phyloP scores from a whole-genome alignment of 2,329 filamentous ascomycete genomes.

The Exserohilum rostratum region DNA sequence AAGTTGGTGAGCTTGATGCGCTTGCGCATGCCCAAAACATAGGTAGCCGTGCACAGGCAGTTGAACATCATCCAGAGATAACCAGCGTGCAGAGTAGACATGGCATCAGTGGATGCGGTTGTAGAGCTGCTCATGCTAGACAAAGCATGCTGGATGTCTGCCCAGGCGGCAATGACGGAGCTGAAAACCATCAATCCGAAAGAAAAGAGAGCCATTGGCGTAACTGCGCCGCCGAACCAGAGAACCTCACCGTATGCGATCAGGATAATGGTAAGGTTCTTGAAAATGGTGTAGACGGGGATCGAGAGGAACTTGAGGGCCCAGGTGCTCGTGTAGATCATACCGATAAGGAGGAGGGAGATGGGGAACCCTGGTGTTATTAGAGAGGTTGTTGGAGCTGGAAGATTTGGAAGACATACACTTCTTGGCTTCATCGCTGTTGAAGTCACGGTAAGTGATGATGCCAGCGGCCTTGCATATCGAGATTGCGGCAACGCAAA shows the following conservation, averaged over 20 bases:
- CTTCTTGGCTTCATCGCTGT: conserved; percentile 85
- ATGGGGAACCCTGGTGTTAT: conserved; percentile 82
- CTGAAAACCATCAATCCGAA: conserved; percentile 97
- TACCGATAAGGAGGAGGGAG: conserved; percentile 91
- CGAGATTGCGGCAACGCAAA: conserved; percentile 85
- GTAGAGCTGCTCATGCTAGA: conserved; percentile 61
- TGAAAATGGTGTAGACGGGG: conserved; percentile 99
- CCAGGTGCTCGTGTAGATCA: conserved; percentile 98
- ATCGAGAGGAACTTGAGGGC: conserved; percentile 96
- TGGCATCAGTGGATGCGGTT: conserved; percentile 70
- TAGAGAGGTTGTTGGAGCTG: conserved; percentile 6
- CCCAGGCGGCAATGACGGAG: conserved; percentile 94
- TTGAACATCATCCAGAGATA: conserved; percentile 99
- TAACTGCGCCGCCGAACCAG: conserved; percentile 95
- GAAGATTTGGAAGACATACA: conserved; percentile 64
- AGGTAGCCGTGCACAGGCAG: conserved; percentile 90
- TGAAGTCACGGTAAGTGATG: conserved; percentile 85
- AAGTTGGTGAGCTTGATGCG: conserved; percentile 99
- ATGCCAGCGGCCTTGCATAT: conserved; percentile 79
- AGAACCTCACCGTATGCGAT: conserved; percentile 98
- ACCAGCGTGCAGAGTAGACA: conserved; percentile 90
- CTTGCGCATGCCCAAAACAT: conserved; percentile 93
- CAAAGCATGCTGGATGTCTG: conserved; percentile 88
- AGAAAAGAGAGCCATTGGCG: conserved; percentile 83
- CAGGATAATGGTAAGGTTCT: conserved; percentile 98